Conservation (phyloP, 2,329 filamentous ascomycete species). For the Xylariaceae sp. region DNA sequence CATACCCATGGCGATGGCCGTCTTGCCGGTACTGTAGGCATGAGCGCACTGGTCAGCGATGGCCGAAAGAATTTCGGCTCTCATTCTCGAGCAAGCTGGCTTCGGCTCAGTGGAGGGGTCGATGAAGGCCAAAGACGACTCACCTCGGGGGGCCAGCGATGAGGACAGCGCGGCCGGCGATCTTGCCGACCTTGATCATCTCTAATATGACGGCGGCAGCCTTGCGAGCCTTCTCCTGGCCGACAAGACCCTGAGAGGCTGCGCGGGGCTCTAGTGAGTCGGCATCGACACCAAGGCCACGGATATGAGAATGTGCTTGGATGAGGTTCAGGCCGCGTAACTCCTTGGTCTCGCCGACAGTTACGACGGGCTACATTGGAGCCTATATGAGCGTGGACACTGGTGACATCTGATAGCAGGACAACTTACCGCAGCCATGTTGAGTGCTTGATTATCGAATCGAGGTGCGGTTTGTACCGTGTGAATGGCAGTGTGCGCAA, state of each 20-base stretch:
- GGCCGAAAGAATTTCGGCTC: too few species aligned
- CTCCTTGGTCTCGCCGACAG: constrained; percentile 93
- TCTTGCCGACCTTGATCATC: constrained; percentile 99
- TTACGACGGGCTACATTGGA: constrained; percentile 56
- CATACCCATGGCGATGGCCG: constrained; percentile 98
- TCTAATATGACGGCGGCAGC: constrained; percentile 93
- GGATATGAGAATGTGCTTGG: constrained; percentile 96
- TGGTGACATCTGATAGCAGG: background rate
- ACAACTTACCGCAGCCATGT: constrained; percentile 52
- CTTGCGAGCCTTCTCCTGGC: constrained; percentile 94
- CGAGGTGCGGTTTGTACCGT: too few species aligned
- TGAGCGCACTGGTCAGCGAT: constrained; percentile 6
- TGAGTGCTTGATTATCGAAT: constrained; percentile 22
- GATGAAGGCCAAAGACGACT: constrained; percentile 10
- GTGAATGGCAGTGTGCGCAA: background rate
- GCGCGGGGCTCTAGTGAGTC: constrained; percentile 85
- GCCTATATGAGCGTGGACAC: constrained; percentile 15
- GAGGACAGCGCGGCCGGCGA: constrained; percentile 89
- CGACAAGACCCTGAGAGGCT: constrained; percentile 88
- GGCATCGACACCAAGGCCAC: constrained; percentile 87
- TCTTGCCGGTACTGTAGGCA: constrained; percentile 80
- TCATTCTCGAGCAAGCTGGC: too few species aligned
- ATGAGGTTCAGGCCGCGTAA: constrained; percentile 95
- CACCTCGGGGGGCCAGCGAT: constrained; percentile 90
- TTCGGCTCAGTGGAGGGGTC: too few species aligned